Evolutionary conservation across 306 rosid genomes (phyloP), one percentile per base, ranked within the genome.

Genomic region (Corylus heterophylla): DNA sequence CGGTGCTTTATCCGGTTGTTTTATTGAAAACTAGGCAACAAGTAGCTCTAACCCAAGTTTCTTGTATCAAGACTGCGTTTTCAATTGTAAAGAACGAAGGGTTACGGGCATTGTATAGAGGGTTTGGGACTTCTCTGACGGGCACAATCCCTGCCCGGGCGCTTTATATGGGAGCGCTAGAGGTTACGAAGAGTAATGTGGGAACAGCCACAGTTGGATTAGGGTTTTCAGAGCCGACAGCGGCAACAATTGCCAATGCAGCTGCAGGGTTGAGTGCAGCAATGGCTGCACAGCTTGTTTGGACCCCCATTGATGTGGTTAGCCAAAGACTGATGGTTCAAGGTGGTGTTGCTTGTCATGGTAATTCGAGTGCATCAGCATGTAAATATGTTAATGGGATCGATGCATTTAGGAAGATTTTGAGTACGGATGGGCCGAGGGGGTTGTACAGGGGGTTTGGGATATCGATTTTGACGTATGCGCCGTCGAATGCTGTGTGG

Each of bases 401-500:
- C 68, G 95, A 91, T 85, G 97, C 97, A 12, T 90, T 91, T 67
- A 80, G 95, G 79, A 93, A 93, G 66, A 93, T 93, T 71, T 76
- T 93, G 3, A 79, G 63, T 27, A 69, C 87, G 11, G 98, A 93
- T 76, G 98, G 97, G 7, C 86, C 80, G 6, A 89, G 87, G 72
- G 98, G 98, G 12, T 83, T 93, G 82, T 93, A 92, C 62, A 88
- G 95, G 49, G 94, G 97, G n/a, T 90, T 92, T 22, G 97, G 95
- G 83, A 80, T 92, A 83, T 93, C 98, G 2, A 90, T 93, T 83
- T 74, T 91, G 88, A 93, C 98, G 0, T 89, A 93, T 74, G 97
- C 97, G 4, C 98, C 98, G 20, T 89, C 93, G 4, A 93, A 91
- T 85, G 98, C 98, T 0, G 86, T 93, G 49, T 93, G 98, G 98